Conservation (phyloP, 108 stramenopile genomes). For the Seminavis robusta region DNA sequence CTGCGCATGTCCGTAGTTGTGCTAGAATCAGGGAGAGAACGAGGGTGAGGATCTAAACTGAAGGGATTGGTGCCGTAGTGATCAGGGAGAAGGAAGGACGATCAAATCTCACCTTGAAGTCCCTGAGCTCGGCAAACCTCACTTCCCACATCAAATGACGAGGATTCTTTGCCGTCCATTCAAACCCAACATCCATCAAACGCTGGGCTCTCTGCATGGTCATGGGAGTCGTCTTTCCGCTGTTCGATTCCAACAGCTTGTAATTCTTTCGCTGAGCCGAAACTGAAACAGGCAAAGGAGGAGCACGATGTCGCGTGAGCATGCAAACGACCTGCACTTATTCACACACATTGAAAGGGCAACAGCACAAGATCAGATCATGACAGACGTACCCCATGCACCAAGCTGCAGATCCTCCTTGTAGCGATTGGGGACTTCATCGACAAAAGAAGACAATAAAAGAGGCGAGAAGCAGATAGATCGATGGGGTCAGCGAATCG, state of each 20-base stretch:
- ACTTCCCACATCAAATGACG: conserved; percentile 18
- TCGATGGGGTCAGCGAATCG: no score
- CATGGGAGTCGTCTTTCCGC: conserved; percentile 19
- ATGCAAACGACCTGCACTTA: no score
- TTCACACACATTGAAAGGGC: no score
- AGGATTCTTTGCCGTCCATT: conserved; percentile 27
- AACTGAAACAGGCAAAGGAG: no score
- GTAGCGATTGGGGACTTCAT: conserved; percentile 37
- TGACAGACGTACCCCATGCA: conserved; percentile 17
- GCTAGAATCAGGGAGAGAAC: neutral
- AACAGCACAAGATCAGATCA: no score
- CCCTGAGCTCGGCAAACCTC: conserved; percentile 7
- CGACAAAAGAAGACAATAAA: no score
- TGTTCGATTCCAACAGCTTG: conserved; percentile 1
- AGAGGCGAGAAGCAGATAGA: no score
- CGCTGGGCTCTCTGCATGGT: conserved; percentile 8
- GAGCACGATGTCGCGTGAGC: no score
- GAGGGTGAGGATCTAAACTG: neutral
- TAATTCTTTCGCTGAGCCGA: conserved; percentile 14
- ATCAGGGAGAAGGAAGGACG: neutral
- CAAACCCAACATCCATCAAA: conserved; percentile 18
- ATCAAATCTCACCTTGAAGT: conserved; percentile 8
- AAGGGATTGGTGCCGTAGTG: neutral
- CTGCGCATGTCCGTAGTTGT: conserved; percentile 14
- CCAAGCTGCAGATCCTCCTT: conserved; percentile 21